phyloP scores from a whole-genome alignment of 2,329 filamentous ascomycete genomes.

The Fusarium circinatum region DNA sequence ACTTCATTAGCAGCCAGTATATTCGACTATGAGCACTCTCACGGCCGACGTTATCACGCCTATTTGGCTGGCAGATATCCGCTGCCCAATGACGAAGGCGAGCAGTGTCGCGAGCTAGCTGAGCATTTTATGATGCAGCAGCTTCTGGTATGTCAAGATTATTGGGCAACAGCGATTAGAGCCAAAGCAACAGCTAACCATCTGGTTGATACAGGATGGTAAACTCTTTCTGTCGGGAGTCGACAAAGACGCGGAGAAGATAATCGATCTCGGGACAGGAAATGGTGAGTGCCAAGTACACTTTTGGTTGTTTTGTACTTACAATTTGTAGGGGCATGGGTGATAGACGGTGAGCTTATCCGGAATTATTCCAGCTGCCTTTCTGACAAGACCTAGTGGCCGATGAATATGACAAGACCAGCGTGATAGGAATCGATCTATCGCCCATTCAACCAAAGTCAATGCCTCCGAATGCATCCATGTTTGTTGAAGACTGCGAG shows the following conservation, averaged over 20 bases:
- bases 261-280: constrained; percentile 62
- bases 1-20: constrained; percentile 49
- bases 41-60: constrained; percentile 55
- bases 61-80: constrained; percentile 58
- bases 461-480: constrained; percentile 69
- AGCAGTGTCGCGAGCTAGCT: constrained; percentile 58
- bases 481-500: constrained; percentile 70
- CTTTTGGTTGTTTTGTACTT: not conserved
- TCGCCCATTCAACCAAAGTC: constrained; percentile 59
- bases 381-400: constrained; percentile 47
- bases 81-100: constrained; percentile 57
- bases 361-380: not conserved
- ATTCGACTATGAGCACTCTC: constrained; percentile 48
- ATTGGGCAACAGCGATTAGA: not conserved
- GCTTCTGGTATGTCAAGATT: constrained; percentile 47
- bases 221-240: constrained; percentile 55
- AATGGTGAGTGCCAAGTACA: constrained; percentile 49
- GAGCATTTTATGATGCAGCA: constrained; percentile 59
- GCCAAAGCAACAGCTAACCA: not conserved
- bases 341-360: constrained; percentile 56
- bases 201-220: constrained; percentile 44
- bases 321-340: constrained; percentile 57
- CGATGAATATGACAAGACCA: constrained; percentile 54
- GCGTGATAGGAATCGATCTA: constrained; percentile 55
- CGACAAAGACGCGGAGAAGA: constrained; percentile 52